phyloP scores from a whole-genome alignment of 176 grass and related monocot genomes.

The Triticum urartu region DNA sequence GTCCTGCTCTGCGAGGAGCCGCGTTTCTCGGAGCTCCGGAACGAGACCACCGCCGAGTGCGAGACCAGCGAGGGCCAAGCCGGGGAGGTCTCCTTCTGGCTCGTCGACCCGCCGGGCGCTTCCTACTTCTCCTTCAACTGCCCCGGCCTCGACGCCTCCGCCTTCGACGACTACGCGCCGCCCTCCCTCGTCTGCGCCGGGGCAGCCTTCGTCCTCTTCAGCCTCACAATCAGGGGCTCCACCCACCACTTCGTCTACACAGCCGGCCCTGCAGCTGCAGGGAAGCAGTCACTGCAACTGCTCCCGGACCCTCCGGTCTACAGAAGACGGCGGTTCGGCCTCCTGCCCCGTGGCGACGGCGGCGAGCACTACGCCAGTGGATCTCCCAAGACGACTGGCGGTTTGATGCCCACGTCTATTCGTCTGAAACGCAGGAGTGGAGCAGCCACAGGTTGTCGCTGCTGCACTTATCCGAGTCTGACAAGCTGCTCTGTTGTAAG shows the following conservation, averaged over 20 bases:
- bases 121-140: background rate
- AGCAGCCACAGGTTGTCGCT: background rate
- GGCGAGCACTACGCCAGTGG: background rate
- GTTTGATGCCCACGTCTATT: background rate
- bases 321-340: background rate
- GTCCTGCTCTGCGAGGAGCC: background rate
- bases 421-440: background rate
- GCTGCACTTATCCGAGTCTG: no score
- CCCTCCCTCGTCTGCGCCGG: background rate
- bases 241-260: background rate
- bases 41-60: background rate
- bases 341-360: background rate
- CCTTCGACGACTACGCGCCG: no score
- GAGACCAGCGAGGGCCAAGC: background rate
- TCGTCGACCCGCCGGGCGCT: background rate
- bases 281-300: background rate
- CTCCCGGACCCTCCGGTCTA: background rate
- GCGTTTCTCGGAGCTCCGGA: background rate
- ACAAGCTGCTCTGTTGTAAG: no score
- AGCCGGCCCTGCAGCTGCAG: background rate
- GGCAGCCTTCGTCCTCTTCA: background rate
- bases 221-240: background rate
- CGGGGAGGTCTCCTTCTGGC: background rate
- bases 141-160: no score
- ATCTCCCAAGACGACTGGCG: background rate